A percentile compares a stretch with the other conserved stretches of the same genome.
These are phyloP conservation scores for Potentilla sterilis DNA, from an alignment of 306 rosid genomes.

Conservation along the genomic window DNA sequence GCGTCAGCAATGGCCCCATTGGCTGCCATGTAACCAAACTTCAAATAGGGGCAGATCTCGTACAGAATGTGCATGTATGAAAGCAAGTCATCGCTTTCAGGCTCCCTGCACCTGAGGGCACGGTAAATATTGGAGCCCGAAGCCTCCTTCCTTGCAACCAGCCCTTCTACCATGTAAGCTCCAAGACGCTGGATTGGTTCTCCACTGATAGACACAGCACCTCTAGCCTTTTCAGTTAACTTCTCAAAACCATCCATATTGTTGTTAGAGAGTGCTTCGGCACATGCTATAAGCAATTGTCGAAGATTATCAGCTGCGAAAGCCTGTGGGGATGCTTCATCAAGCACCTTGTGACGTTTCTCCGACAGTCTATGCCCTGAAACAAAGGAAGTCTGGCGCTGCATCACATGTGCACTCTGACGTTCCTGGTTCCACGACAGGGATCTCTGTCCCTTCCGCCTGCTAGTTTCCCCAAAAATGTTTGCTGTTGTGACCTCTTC, in stretches of 20 bases:
- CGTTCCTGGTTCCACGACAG: slow-evolving; percentile 49
- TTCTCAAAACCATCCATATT: slow-evolving; percentile 45
- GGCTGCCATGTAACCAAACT: slow-evolving; percentile 98
- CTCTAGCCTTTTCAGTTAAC: slow-evolving; percentile 56
- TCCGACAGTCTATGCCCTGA: slow-evolving; percentile 41
- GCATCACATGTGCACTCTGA: slow-evolving; percentile 37
- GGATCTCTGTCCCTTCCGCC: slow-evolving; percentile 36
- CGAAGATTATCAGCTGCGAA: slow-evolving; percentile 50
- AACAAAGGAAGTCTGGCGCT: slow-evolving; percentile 40
- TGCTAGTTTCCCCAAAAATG: slow-evolving; percentile 40
- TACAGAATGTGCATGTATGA: slow-evolving; percentile 84
- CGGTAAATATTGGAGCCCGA: slow-evolving; percentile 78
- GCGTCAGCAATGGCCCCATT: slow-evolving; percentile 97
- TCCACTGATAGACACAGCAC: slow-evolving; percentile 71
- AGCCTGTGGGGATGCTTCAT: slow-evolving; percentile 42
- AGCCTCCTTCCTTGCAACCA: slow-evolving; percentile 79
- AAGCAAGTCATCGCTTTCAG: slow-evolving; percentile 75
- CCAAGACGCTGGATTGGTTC: slow-evolving; percentile 91
- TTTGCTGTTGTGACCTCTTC: slow-evolving; percentile 44
- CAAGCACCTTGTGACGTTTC: slow-evolving; percentile 62
- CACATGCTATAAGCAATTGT: slow-evolving; percentile 76
- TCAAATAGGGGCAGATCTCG: slow-evolving; percentile 89
- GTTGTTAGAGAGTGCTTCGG: slow-evolving; percentile 64
- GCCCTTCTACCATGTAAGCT: slow-evolving; percentile 94
- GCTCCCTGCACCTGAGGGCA: slow-evolving; percentile 82